Conservation (phyloP, 495 filamentous ascomycete species). For the Bryoglossum gracile region DNA sequence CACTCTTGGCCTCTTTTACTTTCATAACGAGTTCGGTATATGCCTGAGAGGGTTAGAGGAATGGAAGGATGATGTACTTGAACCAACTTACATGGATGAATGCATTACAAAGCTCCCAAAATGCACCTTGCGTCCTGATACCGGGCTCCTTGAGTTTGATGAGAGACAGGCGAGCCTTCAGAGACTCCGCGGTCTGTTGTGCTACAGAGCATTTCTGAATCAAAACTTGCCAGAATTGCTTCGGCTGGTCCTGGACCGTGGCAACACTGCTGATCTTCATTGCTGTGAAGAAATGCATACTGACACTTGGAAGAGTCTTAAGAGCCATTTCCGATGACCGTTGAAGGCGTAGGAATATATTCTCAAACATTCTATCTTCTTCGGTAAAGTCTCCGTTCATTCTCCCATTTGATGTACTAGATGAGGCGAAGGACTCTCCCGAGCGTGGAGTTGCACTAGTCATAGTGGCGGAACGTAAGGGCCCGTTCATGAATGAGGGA, state of each 20-base stretch:
- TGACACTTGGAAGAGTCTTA: conserved; percentile 56
- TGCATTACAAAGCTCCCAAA: conserved; percentile 73
- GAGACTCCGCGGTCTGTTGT: conserved; percentile 54
- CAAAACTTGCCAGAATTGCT: conserved; percentile 61
- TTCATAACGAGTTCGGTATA: conserved; percentile 67
- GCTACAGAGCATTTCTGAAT: conserved; percentile 58
- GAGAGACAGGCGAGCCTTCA: conserved; percentile 63
- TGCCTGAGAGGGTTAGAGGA: conserved; percentile 33
- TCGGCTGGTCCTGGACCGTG: conserved; percentile 43
- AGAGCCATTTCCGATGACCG: conserved; percentile 60
- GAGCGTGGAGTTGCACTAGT: conserved; percentile 60
- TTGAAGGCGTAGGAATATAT: conserved; percentile 65
- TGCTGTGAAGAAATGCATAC: conserved; percentile 49
- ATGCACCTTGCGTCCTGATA: conserved; percentile 64
- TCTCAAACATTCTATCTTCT: conserved; percentile 73
- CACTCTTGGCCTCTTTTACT: conserved; percentile 58
- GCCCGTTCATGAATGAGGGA: conserved; percentile 33
- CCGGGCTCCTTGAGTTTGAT: conserved; percentile 81
- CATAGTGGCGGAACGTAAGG: conserved; percentile 39
- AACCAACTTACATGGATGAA: conserved; percentile 51
- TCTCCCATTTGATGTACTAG: conserved; percentile 36
- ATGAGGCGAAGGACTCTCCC: conserved; percentile 65
- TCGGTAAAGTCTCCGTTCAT: conserved; percentile 53
- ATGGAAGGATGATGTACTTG: background rate
- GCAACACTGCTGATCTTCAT: conserved; percentile 37